phyloP scores from a whole-genome alignment of 2,329 filamentous ascomycete genomes.

The Exophiala lecanii-corni region DNA sequence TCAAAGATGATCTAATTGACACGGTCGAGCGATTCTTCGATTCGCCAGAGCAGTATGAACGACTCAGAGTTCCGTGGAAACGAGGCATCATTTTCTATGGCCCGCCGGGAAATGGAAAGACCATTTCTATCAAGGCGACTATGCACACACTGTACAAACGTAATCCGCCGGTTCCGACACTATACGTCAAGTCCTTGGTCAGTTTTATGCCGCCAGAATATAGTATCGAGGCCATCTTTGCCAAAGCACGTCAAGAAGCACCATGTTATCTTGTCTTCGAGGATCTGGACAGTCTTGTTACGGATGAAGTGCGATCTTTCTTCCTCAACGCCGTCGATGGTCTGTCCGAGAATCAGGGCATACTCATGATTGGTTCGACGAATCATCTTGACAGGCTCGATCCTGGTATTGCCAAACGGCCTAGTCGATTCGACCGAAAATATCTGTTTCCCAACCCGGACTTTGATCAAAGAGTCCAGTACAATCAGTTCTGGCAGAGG shows the following conservation, averaged over 20 bases:
- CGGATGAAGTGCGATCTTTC: conserved; percentile 33
- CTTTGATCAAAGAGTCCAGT: conserved; percentile 35
- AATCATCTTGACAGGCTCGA: conserved; percentile 34
- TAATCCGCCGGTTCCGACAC: conserved; percentile 32
- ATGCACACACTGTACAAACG: conserved; percentile 41
- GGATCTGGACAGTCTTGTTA: conserved; percentile 39
- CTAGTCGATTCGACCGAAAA: conserved; percentile 45
- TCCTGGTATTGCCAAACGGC: conserved; percentile 42
- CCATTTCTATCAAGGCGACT: conserved; percentile 42
- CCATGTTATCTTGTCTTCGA: conserved; percentile 40
- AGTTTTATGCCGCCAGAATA: conserved; percentile 19
- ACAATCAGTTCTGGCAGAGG: conserved; percentile 42
- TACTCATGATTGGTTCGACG: conserved; percentile 40
- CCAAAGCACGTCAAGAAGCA: conserved; percentile 33
- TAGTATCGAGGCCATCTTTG: conserved; percentile 32
- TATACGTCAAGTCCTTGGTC: conserved; percentile 36
- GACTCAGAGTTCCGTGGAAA: conserved; percentile 45
- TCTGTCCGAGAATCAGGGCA: conserved; percentile 38
- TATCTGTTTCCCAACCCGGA: conserved; percentile 42
- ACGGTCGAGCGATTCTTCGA: conserved; percentile 41
- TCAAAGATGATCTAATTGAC: conserved; percentile 40
- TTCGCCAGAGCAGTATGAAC: conserved; percentile 36
- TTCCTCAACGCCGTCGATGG: conserved; percentile 43
- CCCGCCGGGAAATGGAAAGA: conserved; percentile 41
- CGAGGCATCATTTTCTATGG: conserved; percentile 43